A percentile compares a stretch with the other conserved stretches of the same genome.
These are phyloP conservation scores for Picea sitchensis DNA, from an alignment of 75 land plant species.

Conservation along the genomic window DNA sequence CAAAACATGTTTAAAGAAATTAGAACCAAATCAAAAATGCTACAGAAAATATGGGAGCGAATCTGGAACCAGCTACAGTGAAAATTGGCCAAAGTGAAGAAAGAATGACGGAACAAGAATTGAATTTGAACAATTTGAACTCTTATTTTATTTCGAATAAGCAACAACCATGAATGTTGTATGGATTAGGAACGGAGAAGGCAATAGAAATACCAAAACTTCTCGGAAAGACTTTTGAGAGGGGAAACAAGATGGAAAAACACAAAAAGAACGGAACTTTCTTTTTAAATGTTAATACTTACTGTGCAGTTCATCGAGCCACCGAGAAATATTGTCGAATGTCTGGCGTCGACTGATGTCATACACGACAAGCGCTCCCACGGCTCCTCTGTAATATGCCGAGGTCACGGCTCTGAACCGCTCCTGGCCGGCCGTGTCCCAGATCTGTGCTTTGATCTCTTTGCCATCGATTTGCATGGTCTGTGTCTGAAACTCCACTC, in stretches of 20 bases:
- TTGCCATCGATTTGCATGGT: slow-evolving; percentile 76
- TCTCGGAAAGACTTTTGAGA: too few species aligned
- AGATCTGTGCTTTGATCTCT: slow-evolving; percentile 83
- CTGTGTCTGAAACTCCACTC: slow-evolving; percentile 88
- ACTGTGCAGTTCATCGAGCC: slow-evolving; percentile 86
- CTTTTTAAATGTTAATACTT: slow-evolving; percentile 10
- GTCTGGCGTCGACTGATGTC: slow-evolving; percentile 73
- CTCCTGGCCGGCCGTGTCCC: slow-evolving; percentile 93
- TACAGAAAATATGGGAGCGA: too few species aligned
- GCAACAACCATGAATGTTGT: neutral
- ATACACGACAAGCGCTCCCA: slow-evolving; percentile 83
- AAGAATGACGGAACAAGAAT: too few species aligned
- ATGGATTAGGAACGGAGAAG: neutral
- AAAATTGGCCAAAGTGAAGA: neutral
- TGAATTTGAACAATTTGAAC: neutral
- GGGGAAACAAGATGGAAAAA: neutral
- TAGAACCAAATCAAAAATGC: too few species aligned
- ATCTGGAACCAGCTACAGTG: too few species aligned
- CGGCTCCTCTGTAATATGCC: slow-evolving; percentile 85
- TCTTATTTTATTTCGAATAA: neutral
- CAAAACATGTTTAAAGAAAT: too few species aligned
- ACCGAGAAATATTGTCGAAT: slow-evolving; percentile 74
- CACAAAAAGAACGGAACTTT: neutral
- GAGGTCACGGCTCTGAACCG: slow-evolving; percentile 87
- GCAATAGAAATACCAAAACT: neutral